phyloP scores from a whole-genome alignment of 495 filamentous ascomycete species.

The Evansstolkia leycettana region DNA sequence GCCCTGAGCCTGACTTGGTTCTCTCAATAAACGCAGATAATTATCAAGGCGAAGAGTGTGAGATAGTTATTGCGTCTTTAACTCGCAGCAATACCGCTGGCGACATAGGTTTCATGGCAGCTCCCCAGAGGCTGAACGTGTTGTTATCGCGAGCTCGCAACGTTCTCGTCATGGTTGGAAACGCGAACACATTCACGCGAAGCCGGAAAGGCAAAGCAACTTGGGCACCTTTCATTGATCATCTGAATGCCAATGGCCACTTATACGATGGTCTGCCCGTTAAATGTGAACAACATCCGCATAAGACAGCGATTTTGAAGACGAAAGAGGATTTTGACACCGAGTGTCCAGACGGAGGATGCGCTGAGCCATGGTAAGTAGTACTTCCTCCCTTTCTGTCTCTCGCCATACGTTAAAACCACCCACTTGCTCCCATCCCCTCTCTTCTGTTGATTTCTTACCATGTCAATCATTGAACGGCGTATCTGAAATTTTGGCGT shows the following conservation, averaged over 20 bases:
- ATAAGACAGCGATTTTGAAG: constrained; percentile 30
- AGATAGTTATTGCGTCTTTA: constrained; percentile 57
- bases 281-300: constrained; percentile 53
- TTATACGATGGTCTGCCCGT: constrained; percentile 63
- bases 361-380: constrained; percentile 52
- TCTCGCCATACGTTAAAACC: neutral
- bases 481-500: neutral
- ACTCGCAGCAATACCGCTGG: constrained; percentile 51
- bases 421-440: no score
- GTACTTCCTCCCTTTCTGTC: constrained; percentile 2
- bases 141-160: constrained; percentile 59
- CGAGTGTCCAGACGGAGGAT: constrained; percentile 64
- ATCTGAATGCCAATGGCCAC: constrained; percentile 38
- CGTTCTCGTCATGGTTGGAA: constrained; percentile 59
- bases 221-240: constrained; percentile 49
- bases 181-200: constrained; percentile 51
- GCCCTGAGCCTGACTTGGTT: no score
- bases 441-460: no score
- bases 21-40: constrained; percentile 40
- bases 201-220: constrained; percentile 45
- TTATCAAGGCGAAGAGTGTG: constrained; percentile 70
- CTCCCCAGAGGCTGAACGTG: constrained; percentile 59
- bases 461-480: no score
- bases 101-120: constrained; percentile 66
- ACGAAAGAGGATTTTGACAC: constrained; percentile 44